Evolutionary conservation across 768 basidiomycete genomes (phyloP), one percentile per base, ranked within the genome.

Genomic region (Russula lepida): DNA sequence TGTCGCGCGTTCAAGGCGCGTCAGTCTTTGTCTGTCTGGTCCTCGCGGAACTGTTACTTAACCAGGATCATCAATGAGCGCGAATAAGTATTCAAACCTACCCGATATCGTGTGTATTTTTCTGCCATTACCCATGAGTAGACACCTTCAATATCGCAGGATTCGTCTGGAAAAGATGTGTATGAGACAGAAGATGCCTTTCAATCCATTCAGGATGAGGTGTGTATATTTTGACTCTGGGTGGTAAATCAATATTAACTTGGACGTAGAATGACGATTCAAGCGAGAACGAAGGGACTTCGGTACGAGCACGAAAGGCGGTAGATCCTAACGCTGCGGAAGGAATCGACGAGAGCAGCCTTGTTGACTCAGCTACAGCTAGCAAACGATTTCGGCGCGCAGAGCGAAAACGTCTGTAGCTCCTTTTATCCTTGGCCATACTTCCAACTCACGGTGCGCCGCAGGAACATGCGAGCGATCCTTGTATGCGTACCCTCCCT

Each of bases 161-260:
- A 94, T 74, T 90, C 89, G 13, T 58, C 62, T 19, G 92, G 90
- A 1, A 92, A 83, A 43, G 93, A 95, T 71, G 83, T 95, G 47
- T 95, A 95, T 69, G 93, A 95, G 71, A 95, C 93, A 0, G 88
- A 90, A 49, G 93, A 95, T 66, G 77, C 82, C 17, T 79, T 85
- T 68, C 84, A 80, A 15, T 71, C 78, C 17, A 70, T 79, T 30
- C 77, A 80, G 52, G 72, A 74, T 23, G 77, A 78, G 64, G 88
- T 86, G 70, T 60, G 81, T 74, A 19, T 56, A n/a, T n/a, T 46
- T 28, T 49, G 3, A 28, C 48, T 54, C 23, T 46, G 17, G 47
- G 13, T 27, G 23, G 32, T 17, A 32, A 6, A 7, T 58, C 30
- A 32, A 59, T 30, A 37, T 53, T 27, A 25, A 55, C 37, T 28